Evolutionary conservation across 2,329 filamentous ascomycete species (phyloP), one percentile per base, ranked within the genome.

Genomic region (Paraconiothyrium brasiliense): DNA sequence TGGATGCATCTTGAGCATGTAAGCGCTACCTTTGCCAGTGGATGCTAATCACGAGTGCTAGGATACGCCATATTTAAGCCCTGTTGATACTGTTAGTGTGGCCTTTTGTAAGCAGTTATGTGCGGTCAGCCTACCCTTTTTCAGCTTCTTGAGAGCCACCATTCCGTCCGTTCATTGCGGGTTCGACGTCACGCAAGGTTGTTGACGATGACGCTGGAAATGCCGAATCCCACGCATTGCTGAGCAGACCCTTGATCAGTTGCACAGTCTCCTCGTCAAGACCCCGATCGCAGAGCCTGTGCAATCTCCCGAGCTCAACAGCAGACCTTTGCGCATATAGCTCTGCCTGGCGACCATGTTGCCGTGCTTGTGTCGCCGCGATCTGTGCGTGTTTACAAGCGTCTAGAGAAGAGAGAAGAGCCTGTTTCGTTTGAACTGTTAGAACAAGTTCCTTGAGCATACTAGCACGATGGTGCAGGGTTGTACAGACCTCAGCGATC

Each of bases 401-500:
- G 1, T 71, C 65, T 4, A 71, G 48, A 9, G 67, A 59, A 30
- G 64, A 57, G 11, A 75, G 43, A n/a, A 73, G 56, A 58, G 63
- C 60, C 72, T 76, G 59, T 59, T 58, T 60, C 4, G 43, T 60
- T 51, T 34, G 27, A 16, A 47, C 48, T 7, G 61, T 71, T 58
- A 75, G 67, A 27, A 58, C 3, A 35, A 60, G 24, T 43, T 66
- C 61, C 13, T 57, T 6, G 27, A 58, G 47, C 14, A 62, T 44
- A 16, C 50, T 13, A 27, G 37, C 43, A 44, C 44, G 60, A 2
- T 24, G 14, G 27, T 57, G 37, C 20, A 63, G 51, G 43, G 54
- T 43, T 37, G 35, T 41, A 70, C 67, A 60, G 43, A 76, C 73
- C 67, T 76, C 66, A 59, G 70, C 68, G 24, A 73, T 71, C 48